Base-by-base conservation (phyloP, 257 asterid genomes). In the Ballota nigra region DNA sequence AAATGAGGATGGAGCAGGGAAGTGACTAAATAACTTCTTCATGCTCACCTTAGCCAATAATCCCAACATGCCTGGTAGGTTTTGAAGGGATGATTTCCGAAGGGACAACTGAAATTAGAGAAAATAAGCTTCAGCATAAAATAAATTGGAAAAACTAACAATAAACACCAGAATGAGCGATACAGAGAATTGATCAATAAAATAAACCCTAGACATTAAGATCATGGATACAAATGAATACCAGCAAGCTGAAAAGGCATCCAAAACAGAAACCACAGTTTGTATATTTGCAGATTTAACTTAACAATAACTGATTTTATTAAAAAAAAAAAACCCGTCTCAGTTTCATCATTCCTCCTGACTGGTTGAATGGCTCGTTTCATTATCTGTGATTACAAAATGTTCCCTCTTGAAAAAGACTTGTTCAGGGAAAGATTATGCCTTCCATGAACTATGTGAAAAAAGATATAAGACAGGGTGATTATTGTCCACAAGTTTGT, bases 31-130 rank as follows among this genome's bases (percentile, higher is more conserved):
- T 20, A 66, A 66, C 47, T 78, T 72, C 40, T 57, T 53, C 18
- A 40, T 70, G 76, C 96, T 86, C 80, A 86, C 98, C 90, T 80
- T 87, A 36, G 86, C 88, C 70, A 89, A 77, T 60, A 58, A 69
- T 76, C 86, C 95, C 40, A 93, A 45, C 15, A 75, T 0, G 59
- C 82, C 96, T 41, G 85, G 76, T 63, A 58, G 58, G n/a, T 74
- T 57, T 62, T 85, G 80, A 49, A 83, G 55, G 66, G 96, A 73
- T 26, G 87, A 81, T 41, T 78, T 86, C 63, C 63, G 82, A 72
- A 89, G 83, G 57, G 96, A 83, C 12, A 86, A 16, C 94, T 93
- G 90, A 47, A 77, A 75, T 73, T 19, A 61, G 55, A 68, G 22
- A 78, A 69, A 73, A 70, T 57, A 63, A 51, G 68, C 49, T 51